Conservation (phyloP, 495 filamentous ascomycete species). For the Hypoxylon subgilvum region DNA sequence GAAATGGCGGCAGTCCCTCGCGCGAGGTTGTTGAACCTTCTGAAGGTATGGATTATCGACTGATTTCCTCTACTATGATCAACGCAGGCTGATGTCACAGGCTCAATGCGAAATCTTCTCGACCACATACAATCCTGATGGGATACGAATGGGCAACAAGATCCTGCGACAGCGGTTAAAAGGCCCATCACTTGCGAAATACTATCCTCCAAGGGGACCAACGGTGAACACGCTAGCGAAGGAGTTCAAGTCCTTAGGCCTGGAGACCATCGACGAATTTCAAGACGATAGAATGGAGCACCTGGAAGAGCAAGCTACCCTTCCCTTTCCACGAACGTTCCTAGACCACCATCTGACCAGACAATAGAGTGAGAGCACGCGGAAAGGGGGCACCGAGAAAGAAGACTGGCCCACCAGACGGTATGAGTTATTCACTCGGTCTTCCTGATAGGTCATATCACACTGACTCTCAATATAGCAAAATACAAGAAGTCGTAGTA, state of each 20-base stretch:
- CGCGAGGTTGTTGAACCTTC: conserved; percentile 74
- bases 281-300: conserved; percentile 81
- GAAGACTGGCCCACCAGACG: conserved; percentile 68
- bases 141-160: conserved; percentile 82
- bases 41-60: conserved; percentile 67
- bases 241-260: conserved; percentile 59
- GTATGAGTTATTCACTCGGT: conserved; percentile 52
- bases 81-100: conserved; percentile 52
- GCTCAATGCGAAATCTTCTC: conserved; percentile 90
- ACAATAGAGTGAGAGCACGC: conserved; percentile 67
- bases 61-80: not conserved
- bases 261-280: conserved; percentile 71
- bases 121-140: conserved; percentile 84
- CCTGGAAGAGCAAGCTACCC: conserved; percentile 64
- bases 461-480: conserved; percentile 35
- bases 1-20: conserved; percentile 72
- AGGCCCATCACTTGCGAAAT: conserved; percentile 77
- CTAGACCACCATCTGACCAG: conserved; percentile 10
- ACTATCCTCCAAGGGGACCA: conserved; percentile 79
- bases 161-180: conserved; percentile 82
- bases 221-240: conserved; percentile 72
- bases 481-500: conserved; percentile 22
- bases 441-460: not conserved
- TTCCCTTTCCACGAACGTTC: not conserved
- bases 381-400: conserved; percentile 94